Base-by-base conservation (phyloP, 257 asterid species). In the Solanum tarijense region DNA sequence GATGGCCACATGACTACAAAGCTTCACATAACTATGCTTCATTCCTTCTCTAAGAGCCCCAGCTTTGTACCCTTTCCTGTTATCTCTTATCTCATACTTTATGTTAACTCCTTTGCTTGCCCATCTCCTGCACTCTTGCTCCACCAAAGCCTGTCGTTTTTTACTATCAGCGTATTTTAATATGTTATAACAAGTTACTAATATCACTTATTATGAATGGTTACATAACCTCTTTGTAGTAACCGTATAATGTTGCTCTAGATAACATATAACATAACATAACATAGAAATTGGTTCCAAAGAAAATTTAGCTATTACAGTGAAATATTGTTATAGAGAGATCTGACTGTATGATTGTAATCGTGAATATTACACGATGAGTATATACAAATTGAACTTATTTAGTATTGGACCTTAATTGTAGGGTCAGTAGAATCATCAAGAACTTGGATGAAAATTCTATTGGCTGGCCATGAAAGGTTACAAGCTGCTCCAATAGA, bases 401-500 rank as follows among this genome's bases (percentile, higher is more conserved):
- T 23, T 62, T 58, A 66, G 27, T 38, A n/a, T 79, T 86, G 65
- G 52, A 89, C 93, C 93, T 89, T 91, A 62, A 84, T 84, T 4
- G 87, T 5, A 12, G 91, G 89, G 55, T 91, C 93, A 11, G 89
- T 89, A 23, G 91, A 91, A 69, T 91, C 91, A 74, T 91, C 93
- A 58, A 91, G 93, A 65, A 91, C 90, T 86, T 91, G 93, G 87
- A 91, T 81, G 11, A 91, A 88, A n/a, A 91, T 78, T 13, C 93
- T 90, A 89, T 89, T 88, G 7, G 88, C 41, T 2, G 93, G 93
- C 93, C 93, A 88, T 41, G 90, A 91, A 46, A 91, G 87, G n/a
- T 86, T 88, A 84, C 91, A 89, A 23, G 93, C 91, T 83, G 93
- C 91, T 78, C 86, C 93, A 76, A 89, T 91, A 1, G 93, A 91